Evolutionary conservation across 306 rosid genomes (phyloP).

Genomic region (Cicer arietinum): DNA sequence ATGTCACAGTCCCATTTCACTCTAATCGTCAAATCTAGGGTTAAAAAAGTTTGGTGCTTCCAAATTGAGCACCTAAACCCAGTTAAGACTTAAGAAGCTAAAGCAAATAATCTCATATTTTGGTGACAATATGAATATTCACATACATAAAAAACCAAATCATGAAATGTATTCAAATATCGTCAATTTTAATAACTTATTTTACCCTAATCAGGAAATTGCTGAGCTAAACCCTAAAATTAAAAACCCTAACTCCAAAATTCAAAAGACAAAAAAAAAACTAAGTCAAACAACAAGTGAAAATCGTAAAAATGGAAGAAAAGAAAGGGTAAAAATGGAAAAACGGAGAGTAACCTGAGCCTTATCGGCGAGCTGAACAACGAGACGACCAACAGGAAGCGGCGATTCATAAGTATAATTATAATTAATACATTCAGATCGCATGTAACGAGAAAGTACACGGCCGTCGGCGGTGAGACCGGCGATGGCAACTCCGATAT

Average conservation of each 20-base stretch:
- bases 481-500: constrained; percentile 97
- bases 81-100: not conserved
- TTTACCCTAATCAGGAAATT: not conserved
- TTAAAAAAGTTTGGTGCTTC: not conserved
- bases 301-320: not conserved
- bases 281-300: not conserved
- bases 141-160: not conserved
- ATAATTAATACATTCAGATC: constrained; percentile 89
- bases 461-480: constrained; percentile 98
- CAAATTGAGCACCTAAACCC: not conserved
- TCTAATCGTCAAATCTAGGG: not conserved
- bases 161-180: too few relatives aligned
- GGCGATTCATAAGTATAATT: constrained; percentile 88
- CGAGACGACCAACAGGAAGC: constrained; percentile 93
- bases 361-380: constrained; percentile 96
- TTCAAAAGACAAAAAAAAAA: not conserved
- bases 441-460: constrained; percentile 90
- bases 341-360: constrained; percentile 66
- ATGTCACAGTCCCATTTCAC: not conserved
- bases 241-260: constrained; percentile 13
- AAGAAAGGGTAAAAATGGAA: not conserved
- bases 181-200: not conserved
- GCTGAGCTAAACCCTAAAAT: not conserved
- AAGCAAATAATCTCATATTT: not conserved
- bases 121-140: not conserved